Conservation (phyloP, 2,329 filamentous ascomycete genomes). For the Westerdykella sp. region DNA sequence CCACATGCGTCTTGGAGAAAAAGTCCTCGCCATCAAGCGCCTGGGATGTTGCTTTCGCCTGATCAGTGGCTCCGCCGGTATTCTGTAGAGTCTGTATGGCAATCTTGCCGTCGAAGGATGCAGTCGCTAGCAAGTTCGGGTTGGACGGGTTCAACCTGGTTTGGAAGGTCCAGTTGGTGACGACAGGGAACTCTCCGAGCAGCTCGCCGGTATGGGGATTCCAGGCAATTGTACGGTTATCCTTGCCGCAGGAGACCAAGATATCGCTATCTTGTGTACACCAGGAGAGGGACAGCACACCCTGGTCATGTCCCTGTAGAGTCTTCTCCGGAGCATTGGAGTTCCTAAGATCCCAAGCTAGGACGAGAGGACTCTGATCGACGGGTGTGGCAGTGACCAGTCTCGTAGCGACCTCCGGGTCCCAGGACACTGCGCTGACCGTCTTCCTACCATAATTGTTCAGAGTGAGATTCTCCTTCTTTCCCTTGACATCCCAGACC, state of each 20-base stretch:
- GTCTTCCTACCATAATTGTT: conserved; percentile 86
- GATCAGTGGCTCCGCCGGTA: conserved; percentile 70
- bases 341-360: conserved; percentile 92
- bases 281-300: conserved; percentile 91
- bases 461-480: conserved; percentile 92
- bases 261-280: conserved; percentile 85
- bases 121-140: conserved; percentile 85
- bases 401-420: conserved; percentile 87
- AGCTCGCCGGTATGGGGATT: conserved; percentile 85
- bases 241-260: conserved; percentile 88
- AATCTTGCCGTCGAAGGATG: conserved; percentile 96
- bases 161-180: conserved; percentile 99
- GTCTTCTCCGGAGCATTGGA: conserved; percentile 88
- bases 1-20: conserved; percentile 86
- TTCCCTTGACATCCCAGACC: conserved; percentile 96
- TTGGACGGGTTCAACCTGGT: conserved; percentile 92
- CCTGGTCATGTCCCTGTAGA: conserved; percentile 87
- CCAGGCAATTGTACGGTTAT: conserved; percentile 93
- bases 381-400: conserved; percentile 87
- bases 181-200: conserved; percentile 89
- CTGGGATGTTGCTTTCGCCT: conserved; percentile 51
- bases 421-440: conserved; percentile 94
- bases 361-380: conserved; percentile 79
- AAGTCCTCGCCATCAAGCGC: conserved; percentile 89
- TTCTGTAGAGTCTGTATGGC: conserved; percentile 90